Evolutionary conservation across 768 basidiomycete genomes (phyloP), one percentile per base, ranked within the genome.

Genomic region (Tylopilus plumbeoviolaceoides): DNA sequence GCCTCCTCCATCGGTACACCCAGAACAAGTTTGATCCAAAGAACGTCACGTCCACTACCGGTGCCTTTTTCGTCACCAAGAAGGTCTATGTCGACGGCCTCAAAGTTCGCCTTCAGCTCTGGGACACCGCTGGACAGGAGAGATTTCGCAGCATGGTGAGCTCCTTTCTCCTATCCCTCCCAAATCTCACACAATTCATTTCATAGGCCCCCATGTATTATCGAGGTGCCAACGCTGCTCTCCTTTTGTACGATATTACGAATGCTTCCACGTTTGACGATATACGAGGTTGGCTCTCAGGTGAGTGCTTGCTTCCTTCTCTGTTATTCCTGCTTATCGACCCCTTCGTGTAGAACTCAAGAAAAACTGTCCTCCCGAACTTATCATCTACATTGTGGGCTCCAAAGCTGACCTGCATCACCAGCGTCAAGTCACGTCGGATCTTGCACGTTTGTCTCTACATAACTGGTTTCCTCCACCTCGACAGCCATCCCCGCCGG

Each of bases 111-210:
- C 75, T 92, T 51, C 90, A 92, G 70, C 76, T 92, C 52, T 92
- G 92, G 92, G 92, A 95, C 66, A 92, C 93, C 57, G 93, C 91
- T 49, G 92, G 92, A 28, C 92, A 95, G 78, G 92, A 94, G 76
- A 77, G 92, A 56, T 95, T 94, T 69, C 80, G 92, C 56, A 89
- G 87, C 65, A 91, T 94, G 89, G 89, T 89, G 55, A 40, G 82
- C 72, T 20, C 46, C 43, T 20, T 14, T 44, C 17, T 23, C 44
- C 30, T 23, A 21, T 27, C 7, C 35, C 44, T 47, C 38, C 44
- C 45, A 20, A 25, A 41, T 53, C 57, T 50, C 42, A 53, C 54
- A 47, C 60, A 48, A 7, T 17, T 49, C 42, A 43, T 31, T 42
- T 42, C 42, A 45, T 62, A 91, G 91, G 93, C 93, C 62, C 91